These are phyloP conservation scores for Mycena olivaceomarginata DNA, from an alignment of 768 basidiomycete genomes.

Conservation along the genomic window DNA sequence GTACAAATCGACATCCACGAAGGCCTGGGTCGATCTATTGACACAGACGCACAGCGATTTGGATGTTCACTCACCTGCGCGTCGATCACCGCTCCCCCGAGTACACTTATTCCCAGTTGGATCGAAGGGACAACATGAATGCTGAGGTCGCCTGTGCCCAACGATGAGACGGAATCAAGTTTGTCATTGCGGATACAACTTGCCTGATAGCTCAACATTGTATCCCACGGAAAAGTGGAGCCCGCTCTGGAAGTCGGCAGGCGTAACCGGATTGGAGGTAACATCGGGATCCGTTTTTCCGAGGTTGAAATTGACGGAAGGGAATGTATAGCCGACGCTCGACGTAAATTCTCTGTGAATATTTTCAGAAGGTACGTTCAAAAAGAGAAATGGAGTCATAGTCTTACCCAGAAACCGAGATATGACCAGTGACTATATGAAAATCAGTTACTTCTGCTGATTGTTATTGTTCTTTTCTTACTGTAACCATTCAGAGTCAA, in stretches of 20 bases:
- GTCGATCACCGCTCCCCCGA: constrained; percentile 49
- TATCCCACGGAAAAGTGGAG: constrained; percentile 1
- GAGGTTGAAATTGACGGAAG: neutral
- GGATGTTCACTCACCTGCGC: constrained; percentile 32
- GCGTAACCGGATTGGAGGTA: neutral
- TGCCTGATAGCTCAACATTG: constrained; percentile 50
- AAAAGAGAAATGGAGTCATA: too few species aligned
- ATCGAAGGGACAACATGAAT: constrained; percentile 49
- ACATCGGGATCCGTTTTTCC: constrained; percentile 30
- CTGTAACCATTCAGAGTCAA: constrained; percentile 26
- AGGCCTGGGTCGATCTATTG: constrained; percentile 30
- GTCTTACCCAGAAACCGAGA: neutral
- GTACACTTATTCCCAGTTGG: constrained; percentile 50
- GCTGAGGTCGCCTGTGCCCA: constrained; percentile 44
- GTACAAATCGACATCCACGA: constrained; percentile 37
- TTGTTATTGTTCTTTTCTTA: neutral
- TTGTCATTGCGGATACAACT: constrained; percentile 27
- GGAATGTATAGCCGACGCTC: constrained; percentile 25
- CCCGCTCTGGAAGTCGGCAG: neutral
- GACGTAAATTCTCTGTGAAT: constrained; percentile 22
- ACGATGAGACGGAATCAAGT: constrained; percentile 35
- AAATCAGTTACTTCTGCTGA: neutral
- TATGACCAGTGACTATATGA: constrained; percentile 14
- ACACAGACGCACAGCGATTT: neutral
- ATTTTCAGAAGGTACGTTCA: neutral